Evolutionary conservation across 2,329 filamentous ascomycete genomes (phyloP).

Genomic region (Mycosphaerella arachidis): DNA sequence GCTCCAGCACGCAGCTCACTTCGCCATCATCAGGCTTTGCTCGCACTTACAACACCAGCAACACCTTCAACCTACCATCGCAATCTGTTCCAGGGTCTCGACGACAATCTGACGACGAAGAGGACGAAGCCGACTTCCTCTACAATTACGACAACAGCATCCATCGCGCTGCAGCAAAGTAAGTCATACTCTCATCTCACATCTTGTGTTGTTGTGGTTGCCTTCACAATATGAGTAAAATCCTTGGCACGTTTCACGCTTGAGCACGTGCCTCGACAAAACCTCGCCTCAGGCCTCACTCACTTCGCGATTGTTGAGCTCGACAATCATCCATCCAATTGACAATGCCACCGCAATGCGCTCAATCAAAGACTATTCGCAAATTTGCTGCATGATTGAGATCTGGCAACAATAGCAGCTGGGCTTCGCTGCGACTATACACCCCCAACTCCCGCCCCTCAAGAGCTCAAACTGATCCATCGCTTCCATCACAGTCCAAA

Average conservation of each 20-base stretch:
- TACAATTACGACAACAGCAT: slow-evolving; percentile 59
- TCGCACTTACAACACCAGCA: slow-evolving; percentile 53
- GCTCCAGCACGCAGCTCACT: slow-evolving; percentile 73
- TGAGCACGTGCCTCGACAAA: slow-evolving; percentile 4
- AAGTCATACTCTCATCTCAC: slow-evolving; percentile 55
- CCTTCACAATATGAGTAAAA: slow-evolving; percentile 1
- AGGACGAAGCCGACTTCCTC: slow-evolving; percentile 66
- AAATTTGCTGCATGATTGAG: slow-evolving; percentile 7
- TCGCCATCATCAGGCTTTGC: slow-evolving; percentile 63
- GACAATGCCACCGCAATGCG: neutral
- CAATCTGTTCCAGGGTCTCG: slow-evolving; percentile 82
- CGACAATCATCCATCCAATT: neutral
- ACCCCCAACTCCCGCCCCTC: neutral
- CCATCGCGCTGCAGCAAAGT: slow-evolving; percentile 72
- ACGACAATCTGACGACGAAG: slow-evolving; percentile 81
- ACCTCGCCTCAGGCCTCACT: neutral
- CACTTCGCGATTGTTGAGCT: slow-evolving; percentile 7
- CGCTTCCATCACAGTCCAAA: slow-evolving; percentile 58
- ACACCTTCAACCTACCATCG: slow-evolving; percentile 64
- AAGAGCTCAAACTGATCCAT: slow-evolving; percentile 20
- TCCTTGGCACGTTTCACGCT: slow-evolving; percentile 7
- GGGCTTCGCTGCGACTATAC: slow-evolving; percentile 6
- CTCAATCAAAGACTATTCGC: slow-evolving; percentile 9
- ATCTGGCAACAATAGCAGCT: slow-evolving; percentile 11
- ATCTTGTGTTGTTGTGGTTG: neutral